Percentiles rank a stretch among this genome's conserved stretches.
Evolutionary conservation across 768 basidiomycete genomes (phyloP).

Genomic region (Hericium coralloides): DNA sequence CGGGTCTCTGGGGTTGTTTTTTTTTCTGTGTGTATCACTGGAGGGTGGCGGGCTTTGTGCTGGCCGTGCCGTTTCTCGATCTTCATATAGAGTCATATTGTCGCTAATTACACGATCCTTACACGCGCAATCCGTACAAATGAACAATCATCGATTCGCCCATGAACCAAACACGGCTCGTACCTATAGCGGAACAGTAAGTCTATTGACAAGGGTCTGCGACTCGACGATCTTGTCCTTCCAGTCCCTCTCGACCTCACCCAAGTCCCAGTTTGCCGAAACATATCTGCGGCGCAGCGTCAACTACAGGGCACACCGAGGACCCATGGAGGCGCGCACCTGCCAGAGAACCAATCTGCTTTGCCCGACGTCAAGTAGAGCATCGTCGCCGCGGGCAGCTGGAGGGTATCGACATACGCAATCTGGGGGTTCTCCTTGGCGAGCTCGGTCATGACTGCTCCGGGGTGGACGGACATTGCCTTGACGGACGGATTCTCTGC

Average conservation of each 20-base stretch:
- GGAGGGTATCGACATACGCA: conserved; percentile 7
- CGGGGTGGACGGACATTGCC: conserved; percentile 4
- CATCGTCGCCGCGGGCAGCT: conserved; percentile 15
- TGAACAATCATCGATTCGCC: no score
- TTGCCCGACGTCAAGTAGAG: conserved; percentile 15
- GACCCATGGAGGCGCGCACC: background rate
- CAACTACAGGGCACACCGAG: background rate
- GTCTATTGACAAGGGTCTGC: background rate
- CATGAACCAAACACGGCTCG: no score
- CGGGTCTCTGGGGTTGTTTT: no score
- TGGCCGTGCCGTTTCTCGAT: no score
- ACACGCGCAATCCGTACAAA: no score
- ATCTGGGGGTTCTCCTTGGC: background rate
- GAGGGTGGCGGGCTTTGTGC: no score
- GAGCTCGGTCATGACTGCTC: background rate
- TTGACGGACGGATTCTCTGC: conserved; percentile 5
- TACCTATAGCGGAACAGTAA: background rate
- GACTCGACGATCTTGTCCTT: background rate
- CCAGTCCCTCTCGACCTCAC: background rate
- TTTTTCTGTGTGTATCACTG: no score
- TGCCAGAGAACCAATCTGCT: conserved; percentile 16
- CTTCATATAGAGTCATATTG: no score
- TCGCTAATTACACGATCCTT: no score
- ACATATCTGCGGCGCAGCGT: background rate
- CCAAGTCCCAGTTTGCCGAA: conserved; percentile 3